Evolutionary conservation across 202 grass and related monocot genomes (phyloP).

Genomic region (Panicum virgatum): DNA sequence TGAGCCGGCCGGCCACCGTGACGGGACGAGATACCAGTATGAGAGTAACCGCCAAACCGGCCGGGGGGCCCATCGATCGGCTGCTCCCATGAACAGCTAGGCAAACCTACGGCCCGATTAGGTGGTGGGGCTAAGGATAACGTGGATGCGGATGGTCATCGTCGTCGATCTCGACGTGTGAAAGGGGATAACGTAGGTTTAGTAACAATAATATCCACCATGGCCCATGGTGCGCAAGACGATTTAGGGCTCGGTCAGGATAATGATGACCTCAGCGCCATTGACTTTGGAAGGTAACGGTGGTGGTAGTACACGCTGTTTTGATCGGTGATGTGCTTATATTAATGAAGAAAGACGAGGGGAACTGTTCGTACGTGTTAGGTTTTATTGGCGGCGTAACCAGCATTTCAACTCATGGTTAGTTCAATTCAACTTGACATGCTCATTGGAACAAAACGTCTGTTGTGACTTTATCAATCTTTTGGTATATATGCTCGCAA

Average conservation of each 20-base stretch:
- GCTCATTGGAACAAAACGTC: too few species aligned
- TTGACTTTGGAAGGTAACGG: not conserved
- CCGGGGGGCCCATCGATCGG: not conserved
- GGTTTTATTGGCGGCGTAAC: too few species aligned
- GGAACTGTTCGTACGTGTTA: too few species aligned
- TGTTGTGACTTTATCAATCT: too few species aligned
- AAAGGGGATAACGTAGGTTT: conserved; percentile 13
- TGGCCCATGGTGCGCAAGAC: not conserved
- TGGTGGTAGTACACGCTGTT: not conserved
- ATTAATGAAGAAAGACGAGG: not conserved
- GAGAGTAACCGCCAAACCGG: not conserved
- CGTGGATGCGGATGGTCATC: not conserved
- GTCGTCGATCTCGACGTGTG: conserved; percentile 22
- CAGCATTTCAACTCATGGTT: too few species aligned
- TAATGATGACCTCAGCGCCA: not conserved
- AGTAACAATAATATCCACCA: not conserved
- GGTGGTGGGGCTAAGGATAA: conserved; percentile 33
- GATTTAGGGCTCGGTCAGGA: not conserved
- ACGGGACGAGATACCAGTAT: not conserved
- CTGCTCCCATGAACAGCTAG: not conserved
- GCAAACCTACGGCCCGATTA: conserved; percentile 13
- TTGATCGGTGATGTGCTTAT: not conserved
- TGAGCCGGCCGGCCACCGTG: not conserved
- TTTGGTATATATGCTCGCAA: too few species aligned
- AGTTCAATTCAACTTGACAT: too few species aligned